phyloP scores from a whole-genome alignment of 176 grass and related monocot genomes.

The Eleusine indica region DNA sequence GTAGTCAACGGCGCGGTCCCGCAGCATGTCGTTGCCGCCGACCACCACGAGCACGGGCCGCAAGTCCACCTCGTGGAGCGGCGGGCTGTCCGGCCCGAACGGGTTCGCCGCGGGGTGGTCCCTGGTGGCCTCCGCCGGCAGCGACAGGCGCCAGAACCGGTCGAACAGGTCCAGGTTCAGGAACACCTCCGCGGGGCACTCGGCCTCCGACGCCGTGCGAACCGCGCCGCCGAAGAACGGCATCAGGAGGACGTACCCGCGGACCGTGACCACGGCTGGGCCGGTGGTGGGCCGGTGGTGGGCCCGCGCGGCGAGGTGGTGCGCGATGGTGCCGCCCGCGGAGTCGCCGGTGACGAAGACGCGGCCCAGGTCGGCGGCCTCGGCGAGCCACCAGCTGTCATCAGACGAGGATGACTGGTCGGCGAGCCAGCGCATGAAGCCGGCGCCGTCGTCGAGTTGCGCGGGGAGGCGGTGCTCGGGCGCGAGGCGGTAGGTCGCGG shows the following conservation, averaged over 20 bases:
- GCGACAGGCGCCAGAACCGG: slow-evolving; percentile 83
- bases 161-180: slow-evolving; percentile 63
- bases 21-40: slow-evolving; percentile 64
- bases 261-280: neutral
- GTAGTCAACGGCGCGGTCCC: slow-evolving; percentile 72
- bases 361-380: slow-evolving; percentile 56
- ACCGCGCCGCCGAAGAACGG: slow-evolving; percentile 74
- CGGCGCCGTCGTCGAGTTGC: slow-evolving; percentile 49
- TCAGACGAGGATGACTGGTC: neutral
- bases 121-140: slow-evolving; percentile 58
- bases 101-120: slow-evolving; percentile 82
- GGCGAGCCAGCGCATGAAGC: slow-evolving; percentile 47
- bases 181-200: slow-evolving; percentile 56
- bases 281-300: neutral
- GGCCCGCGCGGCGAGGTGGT: slow-evolving; percentile 64
- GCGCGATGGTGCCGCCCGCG: slow-evolving; percentile 69
- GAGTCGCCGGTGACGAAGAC: slow-evolving; percentile 88
- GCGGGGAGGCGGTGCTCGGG: slow-evolving; percentile 79
- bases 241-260: slow-evolving; percentile 70
- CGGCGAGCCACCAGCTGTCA: slow-evolving; percentile 47
- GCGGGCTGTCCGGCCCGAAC: slow-evolving; percentile 64
- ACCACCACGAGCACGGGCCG: slow-evolving; percentile 61
- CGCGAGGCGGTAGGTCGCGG: slow-evolving; percentile 77
- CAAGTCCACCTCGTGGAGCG: slow-evolving; percentile 43
- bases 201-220: slow-evolving; percentile 63